phyloP scores from a whole-genome alignment of 768 basidiomycete species.

The Pleurotus pulmonarius region DNA sequence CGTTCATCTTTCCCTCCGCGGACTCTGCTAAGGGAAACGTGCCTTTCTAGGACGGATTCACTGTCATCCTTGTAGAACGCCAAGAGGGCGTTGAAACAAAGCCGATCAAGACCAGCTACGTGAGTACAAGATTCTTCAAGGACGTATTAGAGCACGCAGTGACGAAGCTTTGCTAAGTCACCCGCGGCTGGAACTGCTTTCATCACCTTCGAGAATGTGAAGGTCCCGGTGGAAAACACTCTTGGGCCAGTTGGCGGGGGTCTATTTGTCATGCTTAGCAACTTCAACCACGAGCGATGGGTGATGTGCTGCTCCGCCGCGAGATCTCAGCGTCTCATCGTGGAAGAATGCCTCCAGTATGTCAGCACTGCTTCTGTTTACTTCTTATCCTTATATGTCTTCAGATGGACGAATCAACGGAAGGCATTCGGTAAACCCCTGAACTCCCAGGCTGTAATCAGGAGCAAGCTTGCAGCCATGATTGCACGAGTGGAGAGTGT shows the following conservation, averaged over 20 bases:
- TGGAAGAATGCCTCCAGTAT: conserved; percentile 53
- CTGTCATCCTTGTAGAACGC: conserved; percentile 83
- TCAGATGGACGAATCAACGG: conserved; percentile 81
- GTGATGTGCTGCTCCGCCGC: conserved; percentile 79
- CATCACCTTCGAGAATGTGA: conserved; percentile 75
- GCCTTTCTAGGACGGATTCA: conserved; percentile 52
- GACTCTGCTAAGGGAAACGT: too few species aligned
- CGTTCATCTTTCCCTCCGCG: background rate
- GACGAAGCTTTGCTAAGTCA: conserved; percentile 26
- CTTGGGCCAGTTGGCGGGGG: conserved; percentile 67
- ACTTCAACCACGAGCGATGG: conserved; percentile 97
- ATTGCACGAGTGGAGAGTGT: conserved; percentile 56
- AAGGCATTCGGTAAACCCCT: conserved; percentile 90
- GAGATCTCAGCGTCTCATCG: conserved; percentile 57
- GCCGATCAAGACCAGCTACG: conserved; percentile 72
- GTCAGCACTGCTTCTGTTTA: conserved; percentile 4
- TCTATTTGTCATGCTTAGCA: conserved; percentile 46
- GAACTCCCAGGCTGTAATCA: conserved; percentile 81
- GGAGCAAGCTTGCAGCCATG: conserved; percentile 87
- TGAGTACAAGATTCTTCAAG: conserved; percentile 11
- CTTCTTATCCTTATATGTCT: conserved; percentile 5
- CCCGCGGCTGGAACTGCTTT: conserved; percentile 80
- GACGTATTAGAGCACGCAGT: background rate
- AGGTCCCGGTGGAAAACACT: conserved; percentile 81
- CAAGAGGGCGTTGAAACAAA: conserved; percentile 81